These are phyloP conservation scores for Lachnellula suecica DNA, from an alignment of 2,329 filamentous ascomycete genomes.

Conservation along the genomic window DNA sequence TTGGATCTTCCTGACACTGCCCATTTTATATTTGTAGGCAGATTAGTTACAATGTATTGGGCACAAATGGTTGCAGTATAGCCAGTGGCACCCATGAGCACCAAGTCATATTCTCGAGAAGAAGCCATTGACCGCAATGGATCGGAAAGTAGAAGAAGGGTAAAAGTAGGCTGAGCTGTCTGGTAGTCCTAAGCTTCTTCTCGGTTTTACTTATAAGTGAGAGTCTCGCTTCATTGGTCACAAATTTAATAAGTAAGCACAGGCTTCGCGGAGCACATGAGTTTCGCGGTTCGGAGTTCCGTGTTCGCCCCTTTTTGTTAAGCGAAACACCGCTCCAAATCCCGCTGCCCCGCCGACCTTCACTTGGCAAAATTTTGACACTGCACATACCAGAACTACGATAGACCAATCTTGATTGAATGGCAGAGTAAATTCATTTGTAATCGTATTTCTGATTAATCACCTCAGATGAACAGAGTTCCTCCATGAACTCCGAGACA, in stretches of 20 bases:
- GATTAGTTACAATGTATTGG: conserved; percentile 57
- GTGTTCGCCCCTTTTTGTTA: not conserved
- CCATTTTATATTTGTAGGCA: conserved; percentile 64
- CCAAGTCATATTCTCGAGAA: conserved; percentile 52
- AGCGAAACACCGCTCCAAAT: not conserved
- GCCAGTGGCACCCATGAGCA: conserved; percentile 65
- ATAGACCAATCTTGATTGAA: too few species aligned
- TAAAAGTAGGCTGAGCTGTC: too few species aligned
- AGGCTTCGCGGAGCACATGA: not conserved
- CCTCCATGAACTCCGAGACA: not conserved
- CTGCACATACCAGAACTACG: too few species aligned
- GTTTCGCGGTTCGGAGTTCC: not conserved
- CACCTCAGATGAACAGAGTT: not conserved
- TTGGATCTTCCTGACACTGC: conserved; percentile 62
- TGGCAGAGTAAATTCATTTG: too few species aligned
- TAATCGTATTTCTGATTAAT: too few species aligned
- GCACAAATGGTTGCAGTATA: conserved; percentile 64
- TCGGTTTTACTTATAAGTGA: too few species aligned
- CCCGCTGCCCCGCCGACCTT: too few species aligned
- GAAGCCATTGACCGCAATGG: not conserved
- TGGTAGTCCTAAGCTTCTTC: too few species aligned
- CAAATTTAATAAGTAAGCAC: too few species aligned
- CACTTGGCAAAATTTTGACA: too few species aligned
- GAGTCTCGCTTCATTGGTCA: too few species aligned
- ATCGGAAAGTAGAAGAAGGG: not conserved